These are phyloP conservation scores for Suhomyces xylopsoci DNA, from an alignment of 805 yeast species.

Conservation along the genomic window DNA sequence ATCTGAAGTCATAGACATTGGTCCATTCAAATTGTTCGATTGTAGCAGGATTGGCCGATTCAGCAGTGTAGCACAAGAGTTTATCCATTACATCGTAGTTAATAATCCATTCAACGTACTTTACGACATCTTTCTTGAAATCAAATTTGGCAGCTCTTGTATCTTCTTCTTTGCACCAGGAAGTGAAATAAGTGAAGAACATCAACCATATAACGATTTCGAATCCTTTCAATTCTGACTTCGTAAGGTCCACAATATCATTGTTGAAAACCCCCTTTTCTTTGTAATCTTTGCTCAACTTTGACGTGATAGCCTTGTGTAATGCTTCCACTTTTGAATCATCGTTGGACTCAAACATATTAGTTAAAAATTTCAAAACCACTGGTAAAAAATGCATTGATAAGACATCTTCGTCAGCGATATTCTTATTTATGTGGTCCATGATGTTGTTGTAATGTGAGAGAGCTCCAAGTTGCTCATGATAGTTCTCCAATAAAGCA, in stretches of 20 bases:
- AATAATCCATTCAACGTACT: constrained; percentile 56
- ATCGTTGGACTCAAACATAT: constrained; percentile 39
- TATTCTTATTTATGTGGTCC: constrained; percentile 39
- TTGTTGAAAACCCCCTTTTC: constrained; percentile 11
- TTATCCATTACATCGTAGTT: constrained; percentile 71
- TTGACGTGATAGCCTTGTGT: constrained; percentile 39
- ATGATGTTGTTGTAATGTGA: constrained; percentile 40
- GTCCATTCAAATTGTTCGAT: constrained; percentile 38
- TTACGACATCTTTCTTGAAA: constrained; percentile 53
- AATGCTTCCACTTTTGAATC: constrained; percentile 32
- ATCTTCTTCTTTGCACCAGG: constrained; percentile 60
- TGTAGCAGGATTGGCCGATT: constrained; percentile 41
- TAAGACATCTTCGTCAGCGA: constrained; percentile 61
- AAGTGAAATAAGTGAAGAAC: constrained; percentile 56
- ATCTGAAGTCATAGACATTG: constrained; percentile 61
- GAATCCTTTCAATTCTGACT: constrained; percentile 28
- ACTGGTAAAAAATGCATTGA: constrained; percentile 64
- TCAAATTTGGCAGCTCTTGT: constrained; percentile 45
- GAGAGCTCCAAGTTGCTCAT: constrained; percentile 24
- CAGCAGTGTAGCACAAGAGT: constrained; percentile 58
- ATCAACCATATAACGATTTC: constrained; percentile 46
- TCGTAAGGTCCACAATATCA: constrained; percentile 30
- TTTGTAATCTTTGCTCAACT: constrained; percentile 23
- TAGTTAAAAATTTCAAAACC: constrained; percentile 44
- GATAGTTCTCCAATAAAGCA: constrained; percentile 44